Evolutionary conservation across 306 rosid species (phyloP).

Genomic region (Comarum palustre): DNA sequence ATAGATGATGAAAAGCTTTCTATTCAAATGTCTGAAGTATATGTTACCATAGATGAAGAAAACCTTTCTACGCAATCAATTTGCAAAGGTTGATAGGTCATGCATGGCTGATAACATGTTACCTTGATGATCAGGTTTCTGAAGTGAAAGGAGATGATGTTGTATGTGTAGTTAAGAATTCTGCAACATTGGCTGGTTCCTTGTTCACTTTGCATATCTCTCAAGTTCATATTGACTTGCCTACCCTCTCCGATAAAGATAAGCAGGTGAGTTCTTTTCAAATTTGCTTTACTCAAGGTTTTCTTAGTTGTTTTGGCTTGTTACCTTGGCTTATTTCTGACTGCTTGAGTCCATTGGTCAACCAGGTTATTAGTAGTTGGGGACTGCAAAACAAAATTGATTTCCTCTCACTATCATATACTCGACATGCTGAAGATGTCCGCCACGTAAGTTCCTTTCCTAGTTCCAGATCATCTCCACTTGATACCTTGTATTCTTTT

Average conservation of each 20-base stretch:
- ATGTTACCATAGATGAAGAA: background rate
- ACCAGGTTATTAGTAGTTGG: slow-evolving; percentile 48
- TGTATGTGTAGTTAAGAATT: slow-evolving; percentile 73
- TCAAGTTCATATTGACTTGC: slow-evolving; percentile 80
- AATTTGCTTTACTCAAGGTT: background rate
- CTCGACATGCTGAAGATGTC: slow-evolving; percentile 55
- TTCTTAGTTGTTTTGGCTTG: slow-evolving; percentile 1
- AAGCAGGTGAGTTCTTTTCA: slow-evolving; percentile 52
- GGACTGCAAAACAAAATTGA: slow-evolving; percentile 51
- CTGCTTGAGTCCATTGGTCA: slow-evolving; percentile 5
- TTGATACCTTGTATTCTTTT: background rate
- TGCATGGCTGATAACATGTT: slow-evolving; percentile 27
- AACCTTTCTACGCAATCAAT: slow-evolving; percentile 2
- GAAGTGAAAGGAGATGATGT: slow-evolving; percentile 79
- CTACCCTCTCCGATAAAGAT: slow-evolving; percentile 85
- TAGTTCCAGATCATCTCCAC: background rate
- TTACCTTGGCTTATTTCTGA: background rate
- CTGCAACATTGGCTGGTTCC: slow-evolving; percentile 88
- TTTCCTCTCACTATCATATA: slow-evolving; percentile 51
- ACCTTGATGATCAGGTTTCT: slow-evolving; percentile 57
- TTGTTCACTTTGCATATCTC: slow-evolving; percentile 92
- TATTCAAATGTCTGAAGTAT: background rate
- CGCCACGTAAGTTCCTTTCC: slow-evolving; percentile 38
- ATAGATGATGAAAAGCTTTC: background rate
- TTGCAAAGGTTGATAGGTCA: background rate